Evolutionary conservation across 805 yeast genomes (phyloP).

Genomic region (Wickerhamiella kurtzmanii): DNA sequence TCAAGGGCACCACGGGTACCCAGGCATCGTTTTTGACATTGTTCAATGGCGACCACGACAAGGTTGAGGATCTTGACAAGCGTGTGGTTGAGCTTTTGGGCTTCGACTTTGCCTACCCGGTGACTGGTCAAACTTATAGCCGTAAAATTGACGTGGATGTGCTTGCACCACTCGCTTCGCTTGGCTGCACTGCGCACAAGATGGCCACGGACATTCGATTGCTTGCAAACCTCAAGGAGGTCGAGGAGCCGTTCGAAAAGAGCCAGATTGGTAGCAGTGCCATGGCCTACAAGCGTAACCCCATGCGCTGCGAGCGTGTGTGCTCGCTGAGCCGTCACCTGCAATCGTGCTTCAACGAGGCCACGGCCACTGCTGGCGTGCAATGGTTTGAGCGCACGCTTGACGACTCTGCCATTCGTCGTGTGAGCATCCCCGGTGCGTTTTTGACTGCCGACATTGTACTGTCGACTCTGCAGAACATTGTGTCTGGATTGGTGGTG

Average conservation of each 20-base stretch:
- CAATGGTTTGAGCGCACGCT: constrained; percentile 99
- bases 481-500: constrained; percentile 89
- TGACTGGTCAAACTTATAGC: constrained; percentile 98
- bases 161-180: constrained; percentile 79
- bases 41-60: constrained; percentile 94
- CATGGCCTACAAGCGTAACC: constrained; percentile 99
- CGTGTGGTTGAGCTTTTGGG: constrained; percentile 88
- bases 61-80: constrained; percentile 84
- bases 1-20: constrained; percentile 98
- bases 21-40: constrained; percentile 92
- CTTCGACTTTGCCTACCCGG: constrained; percentile 89
- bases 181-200: constrained; percentile 94
- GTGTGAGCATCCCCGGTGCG: constrained; percentile 93
- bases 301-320: constrained; percentile 98
- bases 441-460: constrained; percentile 92
- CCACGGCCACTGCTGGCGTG: constrained; percentile 91
- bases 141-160: constrained; percentile 96
- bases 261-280: constrained; percentile 97
- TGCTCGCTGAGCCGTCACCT: constrained; percentile 96
- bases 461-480: constrained; percentile 76
- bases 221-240: constrained; percentile 89
- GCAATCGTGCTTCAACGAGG: constrained; percentile 83
- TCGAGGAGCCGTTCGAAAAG: constrained; percentile 97
- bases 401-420: constrained; percentile 95
- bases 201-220: constrained; percentile 94